Percentiles rank a stretch among this genome's conserved stretches.
These are phyloP conservation scores for Blastobotrys malaysiensis DNA, from an alignment of 1,139 yeast genomes.

Conservation along the genomic window DNA sequence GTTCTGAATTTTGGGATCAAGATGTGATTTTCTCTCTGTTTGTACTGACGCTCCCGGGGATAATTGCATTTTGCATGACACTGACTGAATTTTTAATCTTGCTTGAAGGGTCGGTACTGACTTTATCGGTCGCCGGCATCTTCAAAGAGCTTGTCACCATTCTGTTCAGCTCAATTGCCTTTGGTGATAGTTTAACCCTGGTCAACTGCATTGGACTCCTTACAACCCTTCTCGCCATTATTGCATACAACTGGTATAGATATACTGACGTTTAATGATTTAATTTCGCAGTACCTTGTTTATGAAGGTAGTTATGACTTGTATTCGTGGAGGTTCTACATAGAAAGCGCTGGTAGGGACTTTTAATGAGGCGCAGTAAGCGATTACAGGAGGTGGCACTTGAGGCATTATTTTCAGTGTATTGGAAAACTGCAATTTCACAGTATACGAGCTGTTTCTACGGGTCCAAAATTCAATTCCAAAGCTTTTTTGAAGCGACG, in stretches of 20 bases:
- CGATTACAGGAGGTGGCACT: no score
- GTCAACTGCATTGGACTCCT: slow-evolving; percentile 71
- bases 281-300: no score
- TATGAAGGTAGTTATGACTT: no score
- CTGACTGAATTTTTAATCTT: slow-evolving; percentile 79
- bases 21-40: slow-evolving; percentile 52
- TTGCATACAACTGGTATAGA: slow-evolving; percentile 58
- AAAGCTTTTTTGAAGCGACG: no score
- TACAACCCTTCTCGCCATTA: slow-evolving; percentile 70
- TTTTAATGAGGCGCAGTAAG: no score
- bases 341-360: no score
- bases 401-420: no score
- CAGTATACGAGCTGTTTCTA: no score
- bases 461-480: no score
- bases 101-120: slow-evolving; percentile 76
- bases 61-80: slow-evolving; percentile 86
- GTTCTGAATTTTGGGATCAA: slow-evolving; percentile 59
- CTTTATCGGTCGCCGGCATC: slow-evolving; percentile 86
- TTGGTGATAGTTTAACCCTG: slow-evolving; percentile 64
- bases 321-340: no score
- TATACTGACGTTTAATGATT: slow-evolving; percentile 3
- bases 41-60: slow-evolving; percentile 71
- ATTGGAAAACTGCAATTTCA: no score
- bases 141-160: slow-evolving; percentile 88
- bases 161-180: slow-evolving; percentile 59